Conservation (phyloP, 805 yeast genomes). For the Kuraishia piskuri region DNA sequence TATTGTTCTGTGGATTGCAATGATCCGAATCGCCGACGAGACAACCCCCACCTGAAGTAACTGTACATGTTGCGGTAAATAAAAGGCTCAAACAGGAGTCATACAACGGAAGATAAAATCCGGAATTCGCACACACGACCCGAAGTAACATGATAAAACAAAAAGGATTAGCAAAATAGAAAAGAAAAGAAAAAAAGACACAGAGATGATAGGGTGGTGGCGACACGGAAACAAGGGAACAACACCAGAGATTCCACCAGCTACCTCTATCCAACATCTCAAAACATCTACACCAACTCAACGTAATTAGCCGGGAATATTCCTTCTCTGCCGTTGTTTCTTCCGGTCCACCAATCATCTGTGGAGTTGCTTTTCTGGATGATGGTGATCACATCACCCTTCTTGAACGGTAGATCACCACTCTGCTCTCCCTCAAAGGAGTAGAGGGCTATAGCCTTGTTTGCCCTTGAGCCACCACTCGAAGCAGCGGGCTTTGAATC, state of each 20-base stretch:
- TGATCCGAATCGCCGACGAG: neutral
- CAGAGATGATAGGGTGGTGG: neutral
- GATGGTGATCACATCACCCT: conserved; percentile 89
- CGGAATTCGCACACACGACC: neutral
- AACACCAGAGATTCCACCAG: too few relatives aligned
- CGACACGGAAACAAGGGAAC: too few relatives aligned
- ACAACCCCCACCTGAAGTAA: neutral
- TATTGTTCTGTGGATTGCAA: neutral
- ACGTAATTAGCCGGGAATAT: conserved; percentile 97
- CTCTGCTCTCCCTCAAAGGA: conserved; percentile 85
- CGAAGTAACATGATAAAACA: neutral
- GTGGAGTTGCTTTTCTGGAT: conserved; percentile 78
- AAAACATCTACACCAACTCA: conserved; percentile 46
- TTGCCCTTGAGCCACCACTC: conserved; percentile 31
- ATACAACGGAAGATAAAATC: too few relatives aligned
- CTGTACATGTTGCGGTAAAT: neutral
- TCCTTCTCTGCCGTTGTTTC: conserved; percentile 74
- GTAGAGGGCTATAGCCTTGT: conserved; percentile 85
- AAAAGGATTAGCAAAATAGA: conserved; percentile 1
- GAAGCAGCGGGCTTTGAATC: conserved; percentile 9
- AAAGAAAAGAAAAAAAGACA: conserved; percentile 1
- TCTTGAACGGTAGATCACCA: conserved; percentile 89
- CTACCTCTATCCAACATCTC: too few relatives aligned
- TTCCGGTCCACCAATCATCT: conserved; percentile 99
- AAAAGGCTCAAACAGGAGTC: neutral